Conservation (phyloP, 257 asterid species). For the Pogostemon cablin region DNA sequence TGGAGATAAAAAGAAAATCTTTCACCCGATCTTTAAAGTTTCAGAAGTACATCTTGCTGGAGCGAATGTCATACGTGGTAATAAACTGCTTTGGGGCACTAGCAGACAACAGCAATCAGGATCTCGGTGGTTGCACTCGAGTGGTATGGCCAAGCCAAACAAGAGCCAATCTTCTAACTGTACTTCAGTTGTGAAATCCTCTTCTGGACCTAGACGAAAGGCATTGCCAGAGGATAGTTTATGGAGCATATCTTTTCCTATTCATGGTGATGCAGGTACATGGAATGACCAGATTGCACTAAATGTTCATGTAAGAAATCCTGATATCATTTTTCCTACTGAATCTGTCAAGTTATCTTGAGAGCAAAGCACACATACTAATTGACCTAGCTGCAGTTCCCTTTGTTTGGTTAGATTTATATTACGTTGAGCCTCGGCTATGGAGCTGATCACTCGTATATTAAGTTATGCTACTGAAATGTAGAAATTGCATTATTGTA, state of each 20-base stretch:
- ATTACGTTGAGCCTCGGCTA: not conserved
- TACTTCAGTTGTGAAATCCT: conserved; percentile 41
- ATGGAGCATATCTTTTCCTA: conserved; percentile 72
- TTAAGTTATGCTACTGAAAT: not conserved
- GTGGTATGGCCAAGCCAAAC: conserved; percentile 55
- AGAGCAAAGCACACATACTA: conserved; percentile 22
- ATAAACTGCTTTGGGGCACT: conserved; percentile 49
- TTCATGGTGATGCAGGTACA: conserved; percentile 41
- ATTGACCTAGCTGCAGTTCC: conserved; percentile 18
- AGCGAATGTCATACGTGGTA: conserved; percentile 39
- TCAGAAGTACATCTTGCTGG: conserved; percentile 67
- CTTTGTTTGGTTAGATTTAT: not conserved
- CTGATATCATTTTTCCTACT: conserved; percentile 64
- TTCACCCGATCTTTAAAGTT: conserved; percentile 50
- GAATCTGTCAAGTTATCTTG: conserved; percentile 34
- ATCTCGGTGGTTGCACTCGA: conserved; percentile 73
- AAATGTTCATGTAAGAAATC: conserved; percentile 69
- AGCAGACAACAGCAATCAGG: conserved; percentile 66
- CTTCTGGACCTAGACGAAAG: conserved; percentile 43
- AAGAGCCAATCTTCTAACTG: conserved; percentile 45
- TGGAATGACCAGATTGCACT: conserved; percentile 56
- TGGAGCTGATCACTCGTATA: not conserved
- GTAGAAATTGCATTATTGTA: conserved; percentile 33
- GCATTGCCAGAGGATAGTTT: conserved; percentile 42
- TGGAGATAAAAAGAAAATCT: conserved; percentile 27